phyloP scores from a whole-genome alignment of 306 rosid genomes.

The Astragalus membranaceus region DNA sequence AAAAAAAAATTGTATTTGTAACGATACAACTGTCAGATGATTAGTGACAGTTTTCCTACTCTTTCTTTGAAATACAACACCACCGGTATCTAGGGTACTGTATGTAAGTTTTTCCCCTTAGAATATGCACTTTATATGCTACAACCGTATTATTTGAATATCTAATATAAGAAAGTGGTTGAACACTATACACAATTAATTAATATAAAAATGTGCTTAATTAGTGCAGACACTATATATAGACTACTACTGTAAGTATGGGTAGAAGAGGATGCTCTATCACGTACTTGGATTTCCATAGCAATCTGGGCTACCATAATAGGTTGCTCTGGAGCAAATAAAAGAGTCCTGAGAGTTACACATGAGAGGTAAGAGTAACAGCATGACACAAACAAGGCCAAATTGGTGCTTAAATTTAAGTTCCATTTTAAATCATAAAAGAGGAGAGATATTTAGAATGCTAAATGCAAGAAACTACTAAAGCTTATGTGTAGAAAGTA shows the following conservation, averaged over 20 bases:
- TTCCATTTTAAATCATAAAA: slow-evolving; percentile 30
- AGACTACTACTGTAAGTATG: not conserved
- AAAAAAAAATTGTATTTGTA: no score
- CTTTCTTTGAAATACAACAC: no score
- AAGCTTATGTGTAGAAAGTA: slow-evolving; percentile 13
- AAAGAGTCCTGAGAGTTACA: slow-evolving; percentile 54
- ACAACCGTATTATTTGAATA: no score
- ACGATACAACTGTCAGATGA: no score
- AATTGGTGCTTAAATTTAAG: slow-evolving; percentile 23
- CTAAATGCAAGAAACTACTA: not conserved
- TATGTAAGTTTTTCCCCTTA: no score
- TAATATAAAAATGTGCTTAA: not conserved
- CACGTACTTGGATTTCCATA: slow-evolving; percentile 67
- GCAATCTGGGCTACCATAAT: slow-evolving; percentile 87
- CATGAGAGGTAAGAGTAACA: slow-evolving; percentile 43
- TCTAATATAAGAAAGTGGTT: no score
- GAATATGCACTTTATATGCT: not conserved
- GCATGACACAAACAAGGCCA: slow-evolving; percentile 31
- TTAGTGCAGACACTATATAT: no score
- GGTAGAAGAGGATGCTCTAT: not conserved
- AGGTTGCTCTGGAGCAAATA: slow-evolving; percentile 69
- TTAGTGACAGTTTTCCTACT: no score
- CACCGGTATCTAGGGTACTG: no score
- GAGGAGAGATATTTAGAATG: not conserved
- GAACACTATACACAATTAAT: no score